These are phyloP conservation scores for Ochromonas danica DNA, from an alignment of 108 stramenopile genomes.

Conservation along the genomic window DNA sequence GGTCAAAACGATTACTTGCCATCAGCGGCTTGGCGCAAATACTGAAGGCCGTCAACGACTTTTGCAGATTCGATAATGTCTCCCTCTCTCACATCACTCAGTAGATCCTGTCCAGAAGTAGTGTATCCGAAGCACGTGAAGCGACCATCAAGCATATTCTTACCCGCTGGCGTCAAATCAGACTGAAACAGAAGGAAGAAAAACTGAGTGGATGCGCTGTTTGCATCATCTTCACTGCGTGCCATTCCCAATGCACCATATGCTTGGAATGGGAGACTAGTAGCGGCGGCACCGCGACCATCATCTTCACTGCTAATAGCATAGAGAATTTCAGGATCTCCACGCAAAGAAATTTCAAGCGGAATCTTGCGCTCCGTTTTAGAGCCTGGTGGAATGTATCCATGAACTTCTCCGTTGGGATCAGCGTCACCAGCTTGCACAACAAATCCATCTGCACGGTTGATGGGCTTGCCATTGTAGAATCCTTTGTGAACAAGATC, in stretches of 20 bases:
- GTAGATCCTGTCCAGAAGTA: conserved; percentile 80
- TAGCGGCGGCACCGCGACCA: conserved; percentile 86
- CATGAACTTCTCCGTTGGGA: conserved; percentile 75
- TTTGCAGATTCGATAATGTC: conserved; percentile 87
- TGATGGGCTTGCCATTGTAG: conserved; percentile 81
- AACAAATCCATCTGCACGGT: conserved; percentile 91
- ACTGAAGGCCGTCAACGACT: conserved; percentile 54
- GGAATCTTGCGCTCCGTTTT: conserved; percentile 70
- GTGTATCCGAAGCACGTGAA: conserved; percentile 79
- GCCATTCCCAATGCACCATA: conserved; percentile 97
- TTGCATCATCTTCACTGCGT: conserved; percentile 85
- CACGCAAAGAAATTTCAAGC: conserved; percentile 69
- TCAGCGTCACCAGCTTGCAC: conserved; percentile 90
- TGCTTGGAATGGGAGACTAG: conserved; percentile 78
- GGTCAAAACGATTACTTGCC: too few species aligned
- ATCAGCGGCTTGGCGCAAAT: too few species aligned
- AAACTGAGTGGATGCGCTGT: conserved; percentile 86
- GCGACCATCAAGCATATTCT: conserved; percentile 87
- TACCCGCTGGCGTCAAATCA: conserved; percentile 95
- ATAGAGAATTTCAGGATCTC: conserved; percentile 82
- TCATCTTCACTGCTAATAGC: conserved; percentile 90
- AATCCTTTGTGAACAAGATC: conserved; percentile 91
- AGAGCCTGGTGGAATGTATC: conserved; percentile 72
- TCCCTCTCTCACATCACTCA: conserved; percentile 83
- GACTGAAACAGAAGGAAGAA: conserved; percentile 94